Evolutionary conservation across 1,284 basidiomycete genomes (phyloP), one percentile per base, ranked within the genome.

Genomic region (Cystobasidium slooffiae): DNA sequence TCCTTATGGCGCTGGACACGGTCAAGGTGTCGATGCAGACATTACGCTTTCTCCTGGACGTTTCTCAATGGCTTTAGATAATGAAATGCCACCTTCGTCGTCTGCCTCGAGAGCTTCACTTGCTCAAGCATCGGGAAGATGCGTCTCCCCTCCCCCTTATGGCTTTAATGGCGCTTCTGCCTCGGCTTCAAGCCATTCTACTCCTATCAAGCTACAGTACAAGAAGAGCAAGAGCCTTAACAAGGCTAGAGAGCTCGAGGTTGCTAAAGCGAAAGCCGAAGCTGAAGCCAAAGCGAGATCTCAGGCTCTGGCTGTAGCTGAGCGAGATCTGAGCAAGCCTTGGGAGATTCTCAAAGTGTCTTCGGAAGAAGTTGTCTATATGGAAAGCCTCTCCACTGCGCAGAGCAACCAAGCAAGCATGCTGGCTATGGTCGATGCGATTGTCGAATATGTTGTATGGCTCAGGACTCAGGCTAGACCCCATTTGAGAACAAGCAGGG

Each of bases 381-480:
- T 83, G 61, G 80, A 82, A 66, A 76, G 75, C 49, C 68, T 78
- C 18, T 77, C 79, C 39, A 78, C 76, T 47, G 68, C 75, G 6
- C 75, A 68, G 20, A 64, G 63, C 52, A 37, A 61, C 22, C 39
- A 65, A 12, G 46, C 52, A 43, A 53, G 51, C n/a, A 16, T 31
- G 18, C 59, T 52, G 41, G 22, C 44, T 65, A 41, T 73, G 51
- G 53, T 73, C 31, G 78, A 78, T 52, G 72, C 76, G 53, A 68
- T 82, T 14, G 66, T 83, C 56, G 76, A 81, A 20, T 68, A 82
- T 37, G 81, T 81, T 22, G 47, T 75, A 12, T 83, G 82, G 81
- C 79, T 83, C 63, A 76, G 81, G 62, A 73, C 77, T 66, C 82
- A 73, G 22, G 70, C 70, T 44, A 49, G 70, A 43, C 70, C 70